Conservation (phyloP, 1,284 basidiomycete genomes). For the Ceratobasidium sp. region DNA sequence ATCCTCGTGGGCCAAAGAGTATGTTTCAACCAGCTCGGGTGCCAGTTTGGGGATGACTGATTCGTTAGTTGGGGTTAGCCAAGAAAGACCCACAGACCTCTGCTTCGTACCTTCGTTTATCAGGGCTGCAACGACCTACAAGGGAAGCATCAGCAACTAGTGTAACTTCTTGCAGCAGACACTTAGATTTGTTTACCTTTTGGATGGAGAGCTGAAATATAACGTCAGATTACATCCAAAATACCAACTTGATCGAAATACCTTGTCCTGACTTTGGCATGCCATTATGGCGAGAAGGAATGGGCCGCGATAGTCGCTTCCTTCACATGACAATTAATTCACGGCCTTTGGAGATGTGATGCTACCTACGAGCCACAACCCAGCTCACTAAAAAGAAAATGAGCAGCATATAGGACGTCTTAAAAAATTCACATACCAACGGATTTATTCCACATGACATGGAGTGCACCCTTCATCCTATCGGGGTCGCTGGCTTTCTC, state of each 20-base stretch:
- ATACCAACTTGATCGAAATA: slow-evolving; percentile 48
- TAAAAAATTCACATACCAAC: slow-evolving; percentile 57
- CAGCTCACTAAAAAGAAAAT: slow-evolving; percentile 24
- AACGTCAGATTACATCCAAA: slow-evolving; percentile 35
- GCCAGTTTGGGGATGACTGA: slow-evolving; percentile 31
- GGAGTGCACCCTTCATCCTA: slow-evolving; percentile 92
- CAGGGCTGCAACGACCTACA: slow-evolving; percentile 13
- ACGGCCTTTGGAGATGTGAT: slow-evolving; percentile 59
- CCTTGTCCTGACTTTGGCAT: slow-evolving; percentile 93
- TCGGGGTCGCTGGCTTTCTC: slow-evolving; percentile 84
- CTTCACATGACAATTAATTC: slow-evolving; percentile 24
- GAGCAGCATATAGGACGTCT: background rate
- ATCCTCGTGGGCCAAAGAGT: slow-evolving; percentile 22
- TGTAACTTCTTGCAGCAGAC: background rate
- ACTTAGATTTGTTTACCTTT: slow-evolving; percentile 75
- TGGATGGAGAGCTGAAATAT: slow-evolving; percentile 81
- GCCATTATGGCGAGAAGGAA: slow-evolving; percentile 63
- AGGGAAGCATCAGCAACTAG: background rate
- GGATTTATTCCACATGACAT: slow-evolving; percentile 82
- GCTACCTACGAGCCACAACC: slow-evolving; percentile 23
- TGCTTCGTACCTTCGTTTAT: slow-evolving; percentile 67
- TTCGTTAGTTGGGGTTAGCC: background rate
- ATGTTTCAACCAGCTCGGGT: slow-evolving; percentile 24
- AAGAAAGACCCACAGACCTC: slow-evolving; percentile 66
- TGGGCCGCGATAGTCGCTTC: slow-evolving; percentile 41